Conservation (phyloP, 805 yeast species). For the Millerozyma miso region DNA sequence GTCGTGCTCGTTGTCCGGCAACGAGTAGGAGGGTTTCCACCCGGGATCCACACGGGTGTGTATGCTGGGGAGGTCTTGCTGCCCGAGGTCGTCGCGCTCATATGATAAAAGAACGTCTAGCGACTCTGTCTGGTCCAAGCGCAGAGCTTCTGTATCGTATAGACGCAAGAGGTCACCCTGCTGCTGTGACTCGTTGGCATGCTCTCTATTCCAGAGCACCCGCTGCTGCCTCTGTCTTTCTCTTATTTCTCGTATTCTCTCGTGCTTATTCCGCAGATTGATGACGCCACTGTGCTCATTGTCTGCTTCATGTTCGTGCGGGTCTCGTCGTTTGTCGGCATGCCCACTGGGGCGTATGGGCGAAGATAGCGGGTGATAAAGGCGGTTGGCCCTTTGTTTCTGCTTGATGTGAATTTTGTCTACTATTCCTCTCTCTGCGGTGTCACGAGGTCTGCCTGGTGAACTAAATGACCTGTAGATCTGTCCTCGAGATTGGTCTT, state of each 20-base stretch:
- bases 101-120: neutral
- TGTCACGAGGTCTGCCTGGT: constrained; percentile 2
- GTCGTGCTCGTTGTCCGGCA: neutral
- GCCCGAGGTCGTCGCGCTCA: constrained; percentile 2
- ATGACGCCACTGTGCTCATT: constrained; percentile 3
- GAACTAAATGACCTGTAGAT: constrained; percentile 4
- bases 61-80: too few relatives aligned
- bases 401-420: constrained; percentile 16
- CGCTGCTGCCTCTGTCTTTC: constrained; percentile 20
- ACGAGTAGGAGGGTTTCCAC: neutral
- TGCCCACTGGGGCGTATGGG: constrained; percentile 4
- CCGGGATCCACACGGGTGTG: neutral
- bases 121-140: neutral
- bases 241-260: constrained; percentile 20
- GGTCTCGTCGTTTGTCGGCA: neutral
- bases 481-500: too few relatives aligned
- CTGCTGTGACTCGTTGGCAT: constrained; percentile 14
- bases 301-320: neutral
- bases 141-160: neutral
- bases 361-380: constrained; percentile 14
- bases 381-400: constrained; percentile 11
- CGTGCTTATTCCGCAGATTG: constrained; percentile 19
- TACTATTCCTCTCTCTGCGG: constrained; percentile 7
- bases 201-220: constrained; percentile 14
- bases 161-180: constrained; percentile 7